phyloP scores from a whole-genome alignment of 225 moss, liverwort and hornwort genomes.

The Pseudisothecium myosuroides region DNA sequence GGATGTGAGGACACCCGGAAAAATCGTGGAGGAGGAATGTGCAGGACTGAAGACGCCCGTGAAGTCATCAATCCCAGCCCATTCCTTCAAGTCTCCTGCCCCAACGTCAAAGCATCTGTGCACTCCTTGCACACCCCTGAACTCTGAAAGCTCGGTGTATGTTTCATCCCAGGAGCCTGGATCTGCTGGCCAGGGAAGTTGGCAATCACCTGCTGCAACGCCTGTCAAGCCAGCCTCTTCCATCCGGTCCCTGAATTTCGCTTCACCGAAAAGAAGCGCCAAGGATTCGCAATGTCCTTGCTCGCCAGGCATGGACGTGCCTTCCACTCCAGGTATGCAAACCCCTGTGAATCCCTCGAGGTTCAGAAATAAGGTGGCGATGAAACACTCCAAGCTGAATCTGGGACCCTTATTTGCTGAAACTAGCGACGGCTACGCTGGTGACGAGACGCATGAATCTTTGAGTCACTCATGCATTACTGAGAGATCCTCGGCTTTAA shows the following conservation, averaged over 20 bases:
- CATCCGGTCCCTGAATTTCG: slow-evolving; percentile 33
- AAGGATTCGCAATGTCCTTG: slow-evolving; percentile 1
- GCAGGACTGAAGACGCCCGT: slow-evolving; percentile 16
- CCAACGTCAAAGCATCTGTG: neutral
- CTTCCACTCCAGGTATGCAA: slow-evolving; percentile 15
- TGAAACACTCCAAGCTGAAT: slow-evolving; percentile 29
- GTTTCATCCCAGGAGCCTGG: neutral
- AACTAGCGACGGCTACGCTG: neutral
- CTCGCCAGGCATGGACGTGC: slow-evolving; percentile 13
- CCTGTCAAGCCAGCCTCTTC: slow-evolving; percentile 30
- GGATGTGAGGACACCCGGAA: slow-evolving; percentile 11
- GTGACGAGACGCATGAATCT: neutral
- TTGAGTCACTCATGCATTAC: neutral
- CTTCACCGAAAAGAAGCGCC: slow-evolving; percentile 7
- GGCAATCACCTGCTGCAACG: slow-evolving; percentile 15
- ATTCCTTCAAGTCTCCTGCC: slow-evolving; percentile 17
- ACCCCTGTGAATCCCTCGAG: slow-evolving; percentile 21
- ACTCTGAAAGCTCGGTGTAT: neutral
- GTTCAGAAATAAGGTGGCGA: slow-evolving; percentile 14
- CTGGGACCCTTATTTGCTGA: slow-evolving; percentile 23
- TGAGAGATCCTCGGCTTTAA: neutral
- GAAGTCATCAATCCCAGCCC: neutral
- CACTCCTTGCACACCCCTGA: slow-evolving; percentile 18
- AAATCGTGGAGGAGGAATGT: neutral
- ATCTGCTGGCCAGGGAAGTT: neutral